A percentile compares a stretch with the other conserved stretches of the same genome.
These are phyloP conservation scores for Aspergillus sp. DNA, from an alignment of 2,329 filamentous ascomycete genomes.

Conservation along the genomic window DNA sequence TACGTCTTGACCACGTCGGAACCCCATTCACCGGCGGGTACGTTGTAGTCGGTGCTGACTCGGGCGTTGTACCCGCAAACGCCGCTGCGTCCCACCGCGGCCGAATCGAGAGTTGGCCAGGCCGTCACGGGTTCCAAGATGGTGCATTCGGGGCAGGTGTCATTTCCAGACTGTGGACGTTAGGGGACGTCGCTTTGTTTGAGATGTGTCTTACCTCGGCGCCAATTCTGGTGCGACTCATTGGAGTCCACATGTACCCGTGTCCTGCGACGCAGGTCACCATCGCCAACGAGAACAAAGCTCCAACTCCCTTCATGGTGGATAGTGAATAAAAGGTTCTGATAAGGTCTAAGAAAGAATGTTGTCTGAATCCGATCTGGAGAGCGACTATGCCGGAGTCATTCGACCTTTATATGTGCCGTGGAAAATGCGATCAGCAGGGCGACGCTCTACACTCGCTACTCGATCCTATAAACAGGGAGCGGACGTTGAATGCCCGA, in stretches of 20 bases:
- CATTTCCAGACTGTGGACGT: slow-evolving; percentile 42
- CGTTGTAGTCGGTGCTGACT: slow-evolving; percentile 55
- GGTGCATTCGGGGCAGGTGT: slow-evolving; percentile 55
- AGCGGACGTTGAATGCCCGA: slow-evolving; percentile 4
- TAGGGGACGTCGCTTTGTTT: background rate
- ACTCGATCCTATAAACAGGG: slow-evolving; percentile 2
- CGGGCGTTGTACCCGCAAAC: slow-evolving; percentile 57
- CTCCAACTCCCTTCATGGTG: slow-evolving; percentile 5
- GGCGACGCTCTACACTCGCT: background rate
- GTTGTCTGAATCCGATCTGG: background rate
- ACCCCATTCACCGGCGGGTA: slow-evolving; percentile 48
- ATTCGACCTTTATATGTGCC: slow-evolving; percentile 1
- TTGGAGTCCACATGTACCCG: slow-evolving; percentile 47
- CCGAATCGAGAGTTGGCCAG: slow-evolving; percentile 50
- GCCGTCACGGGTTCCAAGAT: slow-evolving; percentile 54
- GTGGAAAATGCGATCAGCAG: background rate
- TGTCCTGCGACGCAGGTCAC: slow-evolving; percentile 36
- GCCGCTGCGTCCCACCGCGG: slow-evolving; percentile 49
- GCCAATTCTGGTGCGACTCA: slow-evolving; percentile 47
- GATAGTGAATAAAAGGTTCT: background rate
- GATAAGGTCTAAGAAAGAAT: background rate
- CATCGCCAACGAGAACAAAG: slow-evolving; percentile 2
- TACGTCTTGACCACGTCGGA: slow-evolving; percentile 45
- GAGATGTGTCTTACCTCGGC: slow-evolving; percentile 36
- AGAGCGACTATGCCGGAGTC: background rate